Evolutionary conservation across 1,284 basidiomycete genomes (phyloP), one percentile per base, ranked within the genome.

Genomic region (Cutaneotrichosporon curvatum): DNA sequence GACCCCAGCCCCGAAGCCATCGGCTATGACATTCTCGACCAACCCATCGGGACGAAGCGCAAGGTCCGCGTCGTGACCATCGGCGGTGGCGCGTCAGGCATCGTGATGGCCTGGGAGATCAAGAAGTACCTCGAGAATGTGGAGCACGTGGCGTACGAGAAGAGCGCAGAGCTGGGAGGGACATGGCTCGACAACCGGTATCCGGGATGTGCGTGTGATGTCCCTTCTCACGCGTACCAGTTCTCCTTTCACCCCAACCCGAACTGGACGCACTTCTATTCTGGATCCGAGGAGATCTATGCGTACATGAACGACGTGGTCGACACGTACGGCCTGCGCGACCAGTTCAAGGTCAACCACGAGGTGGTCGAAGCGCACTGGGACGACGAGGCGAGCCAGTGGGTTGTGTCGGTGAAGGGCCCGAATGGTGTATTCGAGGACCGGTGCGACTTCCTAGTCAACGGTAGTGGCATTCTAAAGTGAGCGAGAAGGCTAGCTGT

Each of bases 381-480:
- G 63, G 47, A 58, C 43, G 55, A 53, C 12, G 22, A 22, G 18
- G 20, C 23, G 3, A 45, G 45, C 31, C 49, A 65, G 44, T 68
- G 65, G 65, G 45, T 53, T 18, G 34, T 68, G 20, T 44, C 28
- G 6, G 38, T 67, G 19, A 14, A 23, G 4, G 35, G 48, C 6
- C 32, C 37, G 4, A 44, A 21, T 1, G 57, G 53, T 1, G 19
- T 6, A 21, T 42, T 47, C 10, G 45, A 43, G 11, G 64, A 67
- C 37, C 32, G 32, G n/a, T 56, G 53, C 28, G 62, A 68, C 44
- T 51, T 67, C 40, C 53, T 68, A 33, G 50, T 68, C 33, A 64
- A 63, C 45, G 64, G 56, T 10, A 55, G 46, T 2, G 66, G 64
- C 2, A 42, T 61, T 3, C 32, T 53, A 3, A 53, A 48, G 11